These are phyloP conservation scores for Ocimum tenuiflorum DNA, from an alignment of 257 asterid species.

Conservation along the genomic window DNA sequence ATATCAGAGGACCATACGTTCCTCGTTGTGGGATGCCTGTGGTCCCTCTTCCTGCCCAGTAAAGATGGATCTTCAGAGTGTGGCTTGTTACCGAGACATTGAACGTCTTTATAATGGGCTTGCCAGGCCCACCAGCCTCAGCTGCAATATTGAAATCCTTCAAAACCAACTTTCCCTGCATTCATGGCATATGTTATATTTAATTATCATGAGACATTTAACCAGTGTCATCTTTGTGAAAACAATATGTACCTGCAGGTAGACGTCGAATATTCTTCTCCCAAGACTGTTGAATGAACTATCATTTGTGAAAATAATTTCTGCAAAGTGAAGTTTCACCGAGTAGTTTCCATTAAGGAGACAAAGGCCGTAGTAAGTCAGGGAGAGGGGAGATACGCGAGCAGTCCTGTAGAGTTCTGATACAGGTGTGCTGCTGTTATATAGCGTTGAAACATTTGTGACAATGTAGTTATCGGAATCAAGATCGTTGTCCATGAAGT, in stretches of 20 bases:
- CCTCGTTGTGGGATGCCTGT: slow-evolving; percentile 84
- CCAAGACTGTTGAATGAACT: slow-evolving; percentile 67
- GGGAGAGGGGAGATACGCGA: slow-evolving; percentile 72
- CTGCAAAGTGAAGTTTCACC: slow-evolving; percentile 78
- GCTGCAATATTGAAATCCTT: slow-evolving; percentile 72
- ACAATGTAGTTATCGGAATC: slow-evolving; percentile 54
- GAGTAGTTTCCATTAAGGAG: slow-evolving; percentile 73
- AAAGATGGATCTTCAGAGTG: slow-evolving; percentile 69
- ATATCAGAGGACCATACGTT: slow-evolving; percentile 76
- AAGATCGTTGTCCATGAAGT: slow-evolving; percentile 64
- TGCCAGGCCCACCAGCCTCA: slow-evolving; percentile 76
- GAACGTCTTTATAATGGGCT: slow-evolving; percentile 48
- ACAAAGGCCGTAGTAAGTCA: slow-evolving; percentile 80
- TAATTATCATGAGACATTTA: slow-evolving; percentile 7
- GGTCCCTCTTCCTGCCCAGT: slow-evolving; percentile 92
- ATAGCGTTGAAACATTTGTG: slow-evolving; percentile 34
- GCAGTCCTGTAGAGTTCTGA: slow-evolving; percentile 57
- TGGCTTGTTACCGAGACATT: slow-evolving; percentile 42
- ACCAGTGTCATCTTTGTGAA: background rate
- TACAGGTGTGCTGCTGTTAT: slow-evolving; percentile 26
- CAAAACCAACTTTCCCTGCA: slow-evolving; percentile 54
- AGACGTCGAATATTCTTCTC: slow-evolving; percentile 73
- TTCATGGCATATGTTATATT: background rate
- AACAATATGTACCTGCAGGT: slow-evolving; percentile 62
- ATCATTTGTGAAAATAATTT: slow-evolving; percentile 64